Conservation (phyloP, 345 rosid species). For the Lepidium sativum region DNA sequence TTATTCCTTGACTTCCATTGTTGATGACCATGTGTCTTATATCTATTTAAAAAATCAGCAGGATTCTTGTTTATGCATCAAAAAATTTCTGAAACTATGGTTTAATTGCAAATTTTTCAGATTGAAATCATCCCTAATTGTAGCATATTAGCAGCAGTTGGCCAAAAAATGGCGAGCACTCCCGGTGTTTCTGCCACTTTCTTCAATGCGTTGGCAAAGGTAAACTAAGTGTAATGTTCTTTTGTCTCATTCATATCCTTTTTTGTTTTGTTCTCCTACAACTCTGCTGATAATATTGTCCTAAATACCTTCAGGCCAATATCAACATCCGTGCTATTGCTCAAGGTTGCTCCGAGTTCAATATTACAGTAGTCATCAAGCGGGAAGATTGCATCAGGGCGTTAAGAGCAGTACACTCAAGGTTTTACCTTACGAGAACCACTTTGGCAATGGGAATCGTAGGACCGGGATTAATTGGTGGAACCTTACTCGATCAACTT, state of each 20-base stretch:
- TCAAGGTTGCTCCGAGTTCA: constrained; percentile 98
- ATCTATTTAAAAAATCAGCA: background rate
- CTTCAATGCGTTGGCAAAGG: constrained; percentile 93
- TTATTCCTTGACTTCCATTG: background rate
- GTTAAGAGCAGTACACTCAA: constrained; percentile 87
- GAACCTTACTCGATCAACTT: constrained; percentile 82
- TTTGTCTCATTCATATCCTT: background rate
- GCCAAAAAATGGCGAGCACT: constrained; percentile 98
- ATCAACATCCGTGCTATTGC: constrained; percentile 91
- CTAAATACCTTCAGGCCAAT: constrained; percentile 57
- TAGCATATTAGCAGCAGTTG: constrained; percentile 94
- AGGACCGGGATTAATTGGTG: constrained; percentile 95
- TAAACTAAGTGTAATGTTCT: constrained; percentile 21
- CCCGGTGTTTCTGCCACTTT: constrained; percentile 90
- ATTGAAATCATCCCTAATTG: constrained; percentile 76
- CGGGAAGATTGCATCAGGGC: constrained; percentile 93
- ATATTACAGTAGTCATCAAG: constrained; percentile 74
- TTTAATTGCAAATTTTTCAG: constrained; percentile 33
- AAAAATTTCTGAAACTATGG: constrained; percentile 17
- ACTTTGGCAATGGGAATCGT: constrained; percentile 86
- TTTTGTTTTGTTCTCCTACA: background rate
- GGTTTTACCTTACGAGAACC: constrained; percentile 87
- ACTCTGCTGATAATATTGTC: constrained; percentile 2
- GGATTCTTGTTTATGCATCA: background rate
- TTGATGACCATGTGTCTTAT: background rate